phyloP scores from a whole-genome alignment of 352 stramenopile species.

The Pythium monospermum region DNA sequence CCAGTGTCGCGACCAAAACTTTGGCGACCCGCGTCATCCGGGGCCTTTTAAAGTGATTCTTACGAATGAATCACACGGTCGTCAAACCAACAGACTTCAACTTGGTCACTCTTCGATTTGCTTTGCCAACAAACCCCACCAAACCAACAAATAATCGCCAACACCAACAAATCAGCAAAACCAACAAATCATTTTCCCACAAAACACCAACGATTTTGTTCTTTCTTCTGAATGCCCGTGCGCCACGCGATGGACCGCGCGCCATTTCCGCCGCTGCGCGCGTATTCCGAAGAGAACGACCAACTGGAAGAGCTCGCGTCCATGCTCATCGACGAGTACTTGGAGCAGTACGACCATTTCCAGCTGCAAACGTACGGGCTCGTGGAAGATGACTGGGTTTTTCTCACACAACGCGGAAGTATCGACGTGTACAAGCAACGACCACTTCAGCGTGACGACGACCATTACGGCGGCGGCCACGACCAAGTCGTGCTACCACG shows the following conservation, averaged over 20 bases:
- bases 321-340: slow-evolving; percentile 18
- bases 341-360: slow-evolving; percentile 16
- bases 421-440: slow-evolving; percentile 18
- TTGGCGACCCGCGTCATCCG: no score
- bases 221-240: slow-evolving; percentile 10
- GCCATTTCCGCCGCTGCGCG: slow-evolving; percentile 18
- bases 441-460: not conserved
- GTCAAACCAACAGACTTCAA: no score
- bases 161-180: no score
- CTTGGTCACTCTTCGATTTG: no score
- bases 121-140: no score
- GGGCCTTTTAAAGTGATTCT: no score
- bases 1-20: no score
- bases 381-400: slow-evolving; percentile 4
- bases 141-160: no score
- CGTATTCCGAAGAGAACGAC: slow-evolving; percentile 14
- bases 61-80: no score
- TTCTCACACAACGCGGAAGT: slow-evolving; percentile 1
- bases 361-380: slow-evolving; percentile 13
- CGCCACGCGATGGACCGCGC: slow-evolving; percentile 12
- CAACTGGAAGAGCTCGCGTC: slow-evolving; percentile 16
- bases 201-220: no score
- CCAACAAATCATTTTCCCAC: no score
- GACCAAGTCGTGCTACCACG: not conserved
- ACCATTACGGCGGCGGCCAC: not conserved